Base-by-base conservation (phyloP, 768 basidiomycete genomes). In the Tricholoma matsutake region DNA sequence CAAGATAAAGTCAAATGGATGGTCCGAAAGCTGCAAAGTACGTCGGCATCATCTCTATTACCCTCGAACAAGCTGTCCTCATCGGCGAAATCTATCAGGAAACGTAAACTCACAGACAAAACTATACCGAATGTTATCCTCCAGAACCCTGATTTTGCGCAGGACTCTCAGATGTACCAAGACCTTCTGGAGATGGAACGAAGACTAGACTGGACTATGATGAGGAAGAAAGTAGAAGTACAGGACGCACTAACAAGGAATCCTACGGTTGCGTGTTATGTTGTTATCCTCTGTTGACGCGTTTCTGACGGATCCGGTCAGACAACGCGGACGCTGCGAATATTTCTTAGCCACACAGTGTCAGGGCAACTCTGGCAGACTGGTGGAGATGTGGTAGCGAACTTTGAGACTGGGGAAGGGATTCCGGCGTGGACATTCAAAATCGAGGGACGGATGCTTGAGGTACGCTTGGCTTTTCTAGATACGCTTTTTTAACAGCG, bases 131-230 rank as follows among this genome's bases (percentile, higher is more conserved):
- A 88, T 79, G 84, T 84, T 56, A 80, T 95, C 35, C 79, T 88
- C 4, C 86, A 92, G 62, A 81, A 85, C 65, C 85, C 88, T 16
- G 85, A 87, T 54, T 92, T 92, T 68, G 84, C 88, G 1, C 82
- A 85, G 66, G 94, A 96, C 71, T 92, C 92, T 22, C 79, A 78
- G 60, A 92, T 96, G 84, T 97, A 96, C 73, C 85, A 88, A 61
- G 87, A 92, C 67, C 77, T 97, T 41, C 73, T 95, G 28, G 88
- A 91, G 64, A 92, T 92, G 86, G 95, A 97, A 71, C 83, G 91
- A 60, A 92, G 89, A 71, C 78, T 98, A 14, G 95, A 98, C 73
- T 97, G 96, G 96, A 96, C 94, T 3, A 89, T 96, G 81, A 87
- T 86, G 70, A 81, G 96, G 71, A 96, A 96, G 75, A 86, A 83